A percentile compares a stretch with the other conserved stretches of the same genome.
These are phyloP conservation scores for Prunus armeniaca DNA, from an alignment of 306 rosid genomes.

Conservation along the genomic window DNA sequence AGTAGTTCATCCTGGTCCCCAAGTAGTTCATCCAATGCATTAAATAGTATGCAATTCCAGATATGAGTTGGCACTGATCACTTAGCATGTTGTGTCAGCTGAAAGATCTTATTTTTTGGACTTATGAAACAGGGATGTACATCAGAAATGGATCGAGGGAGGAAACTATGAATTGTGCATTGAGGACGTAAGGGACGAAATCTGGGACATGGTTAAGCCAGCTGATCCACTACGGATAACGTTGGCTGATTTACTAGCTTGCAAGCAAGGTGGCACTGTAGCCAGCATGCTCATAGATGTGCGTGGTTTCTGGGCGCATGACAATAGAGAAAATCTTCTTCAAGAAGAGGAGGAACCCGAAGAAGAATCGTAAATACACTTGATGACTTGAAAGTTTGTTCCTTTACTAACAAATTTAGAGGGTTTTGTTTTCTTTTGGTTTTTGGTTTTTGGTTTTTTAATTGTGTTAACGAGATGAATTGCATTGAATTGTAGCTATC, in stretches of 20 bases:
- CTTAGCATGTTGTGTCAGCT: neutral
- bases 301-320: constrained; percentile 99
- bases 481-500: neutral
- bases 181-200: constrained; percentile 96
- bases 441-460: neutral
- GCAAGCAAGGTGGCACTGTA: constrained; percentile 99
- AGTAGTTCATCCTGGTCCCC: no score
- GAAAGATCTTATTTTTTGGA: neutral
- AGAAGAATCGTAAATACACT: constrained; percentile 58
- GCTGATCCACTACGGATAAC: constrained; percentile 72
- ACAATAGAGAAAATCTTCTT: constrained; percentile 97
- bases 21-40: no score
- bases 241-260: constrained; percentile 66
- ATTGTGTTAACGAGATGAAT: neutral
- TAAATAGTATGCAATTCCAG: neutral
- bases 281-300: constrained; percentile 98
- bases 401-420: constrained; percentile 35
- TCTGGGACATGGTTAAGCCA: constrained; percentile 99
- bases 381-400: neutral
- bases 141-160: constrained; percentile 98
- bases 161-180: constrained; percentile 97
- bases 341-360: constrained; percentile 99
- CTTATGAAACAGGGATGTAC: constrained; percentile 76
- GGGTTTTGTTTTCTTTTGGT: neutral
- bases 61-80: neutral